These are phyloP conservation scores for Aegilops bicornis DNA, from an alignment of 176 grass and related monocot genomes.

Conservation along the genomic window DNA sequence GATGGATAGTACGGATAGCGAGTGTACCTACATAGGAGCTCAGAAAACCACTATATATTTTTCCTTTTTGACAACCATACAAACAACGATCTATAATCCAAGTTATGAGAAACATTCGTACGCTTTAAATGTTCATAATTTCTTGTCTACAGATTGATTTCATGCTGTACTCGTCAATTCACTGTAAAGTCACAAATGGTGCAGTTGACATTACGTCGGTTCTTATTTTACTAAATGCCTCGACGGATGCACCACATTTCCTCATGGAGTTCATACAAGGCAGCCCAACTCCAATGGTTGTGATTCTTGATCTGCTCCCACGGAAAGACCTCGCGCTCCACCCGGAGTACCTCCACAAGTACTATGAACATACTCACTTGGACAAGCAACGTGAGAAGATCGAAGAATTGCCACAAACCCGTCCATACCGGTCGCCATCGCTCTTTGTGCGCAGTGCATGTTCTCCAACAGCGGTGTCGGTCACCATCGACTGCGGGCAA, in stretches of 20 bases:
- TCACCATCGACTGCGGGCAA: slow-evolving; percentile 61
- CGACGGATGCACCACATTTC: slow-evolving; percentile 66
- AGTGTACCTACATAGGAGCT: too few species aligned
- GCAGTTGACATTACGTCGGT: slow-evolving; percentile 63
- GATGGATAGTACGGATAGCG: too few species aligned
- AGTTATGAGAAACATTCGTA: not conserved
- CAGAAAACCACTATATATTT: too few species aligned
- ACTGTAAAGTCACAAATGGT: slow-evolving; percentile 72
- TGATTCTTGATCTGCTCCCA: slow-evolving; percentile 69
- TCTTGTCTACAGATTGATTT: slow-evolving; percentile 71
- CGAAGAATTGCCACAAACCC: slow-evolving; percentile 50
- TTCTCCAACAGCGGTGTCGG: slow-evolving; percentile 59
- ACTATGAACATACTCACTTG: slow-evolving; percentile 53
- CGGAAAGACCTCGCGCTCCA: slow-evolving; percentile 56
- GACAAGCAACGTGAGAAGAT: slow-evolving; percentile 54
- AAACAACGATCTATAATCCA: not conserved
- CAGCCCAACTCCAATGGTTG: slow-evolving; percentile 53
- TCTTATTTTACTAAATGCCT: slow-evolving; percentile 46
- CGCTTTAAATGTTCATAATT: not conserved
- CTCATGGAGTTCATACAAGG: slow-evolving; percentile 65
- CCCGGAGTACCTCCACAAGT: slow-evolving; percentile 62
- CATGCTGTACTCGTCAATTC: slow-evolving; percentile 74
- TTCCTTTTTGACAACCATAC: too few species aligned
- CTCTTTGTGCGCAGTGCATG: slow-evolving; percentile 62
- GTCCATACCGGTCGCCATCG: slow-evolving; percentile 55